These are phyloP conservation scores for Phoenix roebelenii DNA, from an alignment of 176 grass and related monocot genomes.

Conservation along the genomic window DNA sequence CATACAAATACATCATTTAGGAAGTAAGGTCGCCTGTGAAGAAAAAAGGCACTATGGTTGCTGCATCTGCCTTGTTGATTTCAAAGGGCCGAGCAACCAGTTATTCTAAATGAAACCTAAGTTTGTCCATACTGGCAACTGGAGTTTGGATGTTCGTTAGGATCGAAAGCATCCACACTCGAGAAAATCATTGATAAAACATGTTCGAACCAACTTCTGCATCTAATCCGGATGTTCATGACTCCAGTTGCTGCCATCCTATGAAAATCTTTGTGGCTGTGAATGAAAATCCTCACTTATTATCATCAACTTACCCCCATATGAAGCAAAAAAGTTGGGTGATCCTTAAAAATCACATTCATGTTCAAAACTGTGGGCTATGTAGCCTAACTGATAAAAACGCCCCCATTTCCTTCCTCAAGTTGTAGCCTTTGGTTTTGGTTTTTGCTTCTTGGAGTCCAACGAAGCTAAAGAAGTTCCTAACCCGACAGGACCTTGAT, in stretches of 20 bases:
- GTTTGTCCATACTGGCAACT: not conserved
- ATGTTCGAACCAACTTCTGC: too few species aligned
- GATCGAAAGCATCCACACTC: not conserved
- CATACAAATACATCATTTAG: too few species aligned
- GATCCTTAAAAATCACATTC: not conserved
- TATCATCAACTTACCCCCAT: too few species aligned
- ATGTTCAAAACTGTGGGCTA: not conserved
- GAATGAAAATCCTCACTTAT: too few species aligned
- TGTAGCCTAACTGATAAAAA: not conserved
- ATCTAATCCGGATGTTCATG: too few species aligned
- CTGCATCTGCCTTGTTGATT: too few species aligned
- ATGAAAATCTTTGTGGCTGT: too few species aligned
- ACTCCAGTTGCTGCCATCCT: too few species aligned
- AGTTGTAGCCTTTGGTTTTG: constrained; percentile 34
- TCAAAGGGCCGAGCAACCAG: not conserved
- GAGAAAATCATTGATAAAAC: not conserved
- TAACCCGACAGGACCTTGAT: constrained; percentile 55
- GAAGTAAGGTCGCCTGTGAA: too few species aligned
- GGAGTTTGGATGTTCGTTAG: not conserved
- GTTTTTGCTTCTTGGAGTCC: constrained; percentile 83
- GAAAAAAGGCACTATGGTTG: too few species aligned
- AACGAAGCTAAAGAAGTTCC: constrained; percentile 42
- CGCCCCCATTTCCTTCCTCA: not conserved
- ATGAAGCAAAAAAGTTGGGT: not conserved
- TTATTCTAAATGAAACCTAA: constrained; percentile 1